Percentiles rank a stretch among this genome's conserved stretches.
Evolutionary conservation across 306 rosid genomes (phyloP).

Genomic region (Ammopiptanthus mongolicus): DNA sequence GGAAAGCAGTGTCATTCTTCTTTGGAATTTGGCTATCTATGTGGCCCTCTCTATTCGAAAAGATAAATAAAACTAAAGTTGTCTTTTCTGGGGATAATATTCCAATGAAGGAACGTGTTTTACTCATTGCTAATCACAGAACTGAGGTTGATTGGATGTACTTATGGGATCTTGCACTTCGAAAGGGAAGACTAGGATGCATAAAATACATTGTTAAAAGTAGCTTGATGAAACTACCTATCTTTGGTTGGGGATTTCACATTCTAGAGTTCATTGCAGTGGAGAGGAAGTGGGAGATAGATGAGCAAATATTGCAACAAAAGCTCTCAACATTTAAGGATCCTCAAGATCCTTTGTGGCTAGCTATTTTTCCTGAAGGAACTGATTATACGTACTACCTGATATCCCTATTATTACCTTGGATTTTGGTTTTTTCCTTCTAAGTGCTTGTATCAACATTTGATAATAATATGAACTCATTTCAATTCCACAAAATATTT

Average conservation of each 20-base stretch:
- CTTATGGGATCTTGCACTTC: slow-evolving; percentile 89
- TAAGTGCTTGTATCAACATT: not conserved
- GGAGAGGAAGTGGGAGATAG: slow-evolving; percentile 88
- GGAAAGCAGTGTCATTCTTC: slow-evolving; percentile 60
- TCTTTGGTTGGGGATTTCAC: slow-evolving; percentile 97
- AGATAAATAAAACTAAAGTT: slow-evolving; percentile 72
- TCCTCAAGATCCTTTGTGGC: slow-evolving; percentile 80
- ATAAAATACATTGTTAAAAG: slow-evolving; percentile 88
- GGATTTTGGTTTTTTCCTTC: slow-evolving; percentile 8
- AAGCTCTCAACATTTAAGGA: slow-evolving; percentile 57
- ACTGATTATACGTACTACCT: slow-evolving; percentile 76
- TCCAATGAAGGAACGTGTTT: slow-evolving; percentile 73
- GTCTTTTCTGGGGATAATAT: slow-evolving; percentile 72
- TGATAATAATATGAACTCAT: not conserved
- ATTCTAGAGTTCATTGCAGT: slow-evolving; percentile 88
- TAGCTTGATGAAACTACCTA: slow-evolving; percentile 91
- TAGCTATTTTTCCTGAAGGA: slow-evolving; percentile 94
- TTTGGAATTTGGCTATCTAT: slow-evolving; percentile 75
- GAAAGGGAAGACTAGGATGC: slow-evolving; percentile 72
- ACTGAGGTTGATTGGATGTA: slow-evolving; percentile 99
- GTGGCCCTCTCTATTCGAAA: slow-evolving; percentile 91
- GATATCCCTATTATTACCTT: slow-evolving; percentile 28
- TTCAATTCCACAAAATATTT: slow-evolving; percentile 1
- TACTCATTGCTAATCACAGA: slow-evolving; percentile 84
- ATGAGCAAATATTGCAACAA: slow-evolving; percentile 52